Base-by-base conservation (phyloP, 495 filamentous ascomycete genomes). In the Acidomyces sp. region DNA sequence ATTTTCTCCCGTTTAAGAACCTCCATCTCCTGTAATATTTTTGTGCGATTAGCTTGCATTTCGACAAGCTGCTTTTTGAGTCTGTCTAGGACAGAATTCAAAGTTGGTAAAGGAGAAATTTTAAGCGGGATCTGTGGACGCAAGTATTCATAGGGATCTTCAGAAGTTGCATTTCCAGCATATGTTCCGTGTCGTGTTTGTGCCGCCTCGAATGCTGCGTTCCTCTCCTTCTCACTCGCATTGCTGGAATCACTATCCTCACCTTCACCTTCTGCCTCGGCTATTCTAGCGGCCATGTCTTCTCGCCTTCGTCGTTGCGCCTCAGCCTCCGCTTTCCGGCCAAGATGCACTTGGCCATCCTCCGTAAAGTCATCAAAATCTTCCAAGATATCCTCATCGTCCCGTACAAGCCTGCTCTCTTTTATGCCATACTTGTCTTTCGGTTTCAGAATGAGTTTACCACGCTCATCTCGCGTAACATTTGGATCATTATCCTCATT, bases 331-430 rank as follows among this genome's bases (percentile, higher is more conserved):
- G 86, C 85, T 43, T 79, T 79, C 50, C 69, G 73, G 28, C 85
- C 83, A 0, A 96, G 69, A 2, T 82, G 70, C 9, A 94, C 73
- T 21, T 71, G 71, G 12, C 80, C 85, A 55, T 94, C 88, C 15
- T 86, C 80, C 12, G 88, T 79, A 48, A 82, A 93, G 43, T 93
- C 85, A 38, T 93, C 87, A 55, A 93, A 94, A 3, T 86, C 86
- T 62, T 97, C 90, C 22, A 77, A 79, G n/a, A 95, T 73, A 54
- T 94, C 84, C 54, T 96, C 90, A 53, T 95, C 88, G 37, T 93
- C 86, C 19, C 70, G 68, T 3, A 84, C 69, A 6, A 95, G 70
- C n/a, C 90, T 69, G 6, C 78, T 81, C 38, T 86, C 76, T 2
- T 62, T 54, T 52, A 69, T 75, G 53, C 56, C 64, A 56, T 64